Base-by-base conservation (phyloP, 305 asterid genomes). In the Petunia hybrid region DNA sequence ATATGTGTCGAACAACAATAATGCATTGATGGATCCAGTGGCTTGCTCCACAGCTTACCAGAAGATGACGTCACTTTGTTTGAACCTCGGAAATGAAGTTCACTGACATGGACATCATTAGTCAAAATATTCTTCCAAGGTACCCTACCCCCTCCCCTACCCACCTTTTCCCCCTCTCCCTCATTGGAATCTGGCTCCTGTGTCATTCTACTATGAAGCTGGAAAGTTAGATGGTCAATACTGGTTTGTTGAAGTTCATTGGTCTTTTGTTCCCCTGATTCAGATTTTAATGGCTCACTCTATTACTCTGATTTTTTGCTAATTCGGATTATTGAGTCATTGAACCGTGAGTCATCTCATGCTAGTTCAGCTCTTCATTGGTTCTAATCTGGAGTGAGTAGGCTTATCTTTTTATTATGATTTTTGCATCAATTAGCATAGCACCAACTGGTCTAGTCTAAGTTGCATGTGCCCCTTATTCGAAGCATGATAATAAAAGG, bases 51-150 rank as follows among this genome's bases (percentile, higher is more conserved):
- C 92, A 13, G 95, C 99, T 38, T 95, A 95, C 78, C 92, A 88
- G 87, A 95, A 94, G 87, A 91, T 91, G 93, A 90, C 80, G 82
- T 80, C 91, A 65, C 88, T 91, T 78, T 94, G 99, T 89, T 67
- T 84, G 80, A 90, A 91, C 70, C 70, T 95, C 68, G 80, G 87
- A 76, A 89, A 89, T 5, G 99, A 95, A 89, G 93, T 95, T 81
- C 86, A 89, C 97, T 6, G 99, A 95, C 87, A 94, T 92, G 7
- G 89, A 94, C 82, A 95, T 95, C 82, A 93, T 91, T 69, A 86
- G 85, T 84, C 94, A 89, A 87, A 86, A 94, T 88, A 81, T 95
- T 75, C 97, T 95, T 80, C 99, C 99, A n/a, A 94, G 98, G 99
- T 94, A 89, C 51, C 8, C 40, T 16, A 46, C 63, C 48, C 51